phyloP scores from a whole-genome alignment of 2,329 filamentous ascomycete species.

The Phoma sp. region DNA sequence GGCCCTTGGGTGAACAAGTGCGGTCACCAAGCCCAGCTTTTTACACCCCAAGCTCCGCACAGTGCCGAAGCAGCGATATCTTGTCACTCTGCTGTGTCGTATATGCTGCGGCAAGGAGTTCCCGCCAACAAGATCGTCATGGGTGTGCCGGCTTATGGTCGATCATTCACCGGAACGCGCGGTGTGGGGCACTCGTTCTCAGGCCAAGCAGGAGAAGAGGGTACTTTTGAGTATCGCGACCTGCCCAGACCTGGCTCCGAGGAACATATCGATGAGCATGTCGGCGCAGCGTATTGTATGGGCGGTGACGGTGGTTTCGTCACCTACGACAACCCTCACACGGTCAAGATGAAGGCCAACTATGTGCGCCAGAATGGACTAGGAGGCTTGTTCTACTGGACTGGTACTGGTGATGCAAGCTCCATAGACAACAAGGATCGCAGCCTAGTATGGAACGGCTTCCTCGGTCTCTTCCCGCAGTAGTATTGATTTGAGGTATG shows the following conservation, averaged over 20 bases:
- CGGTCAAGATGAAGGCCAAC: conserved; percentile 75
- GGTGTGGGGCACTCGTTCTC: conserved; percentile 69
- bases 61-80: conserved; percentile 66
- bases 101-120: conserved; percentile 71
- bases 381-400: conserved; percentile 83
- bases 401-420: conserved; percentile 72
- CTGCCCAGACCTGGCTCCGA: conserved; percentile 68
- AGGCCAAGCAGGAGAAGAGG: conserved; percentile 65
- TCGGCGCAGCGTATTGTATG: conserved; percentile 74
- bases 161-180: conserved; percentile 72
- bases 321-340: conserved; percentile 79
- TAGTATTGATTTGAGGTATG: conserved; percentile 10
- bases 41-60: conserved; percentile 61
- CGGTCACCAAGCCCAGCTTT: conserved; percentile 80
- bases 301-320: conserved; percentile 80
- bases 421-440: conserved; percentile 52
- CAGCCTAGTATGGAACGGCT: conserved; percentile 69
- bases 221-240: conserved; percentile 76
- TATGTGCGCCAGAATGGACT: conserved; percentile 76
- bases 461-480: conserved; percentile 57
- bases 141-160: conserved; percentile 77
- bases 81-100: conserved; percentile 70
- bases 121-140: conserved; percentile 75
- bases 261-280: conserved; percentile 72
- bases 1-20: conserved; percentile 72